phyloP scores from a whole-genome alignment of 176 grass and related monocot genomes.

The Musa beccarii region DNA sequence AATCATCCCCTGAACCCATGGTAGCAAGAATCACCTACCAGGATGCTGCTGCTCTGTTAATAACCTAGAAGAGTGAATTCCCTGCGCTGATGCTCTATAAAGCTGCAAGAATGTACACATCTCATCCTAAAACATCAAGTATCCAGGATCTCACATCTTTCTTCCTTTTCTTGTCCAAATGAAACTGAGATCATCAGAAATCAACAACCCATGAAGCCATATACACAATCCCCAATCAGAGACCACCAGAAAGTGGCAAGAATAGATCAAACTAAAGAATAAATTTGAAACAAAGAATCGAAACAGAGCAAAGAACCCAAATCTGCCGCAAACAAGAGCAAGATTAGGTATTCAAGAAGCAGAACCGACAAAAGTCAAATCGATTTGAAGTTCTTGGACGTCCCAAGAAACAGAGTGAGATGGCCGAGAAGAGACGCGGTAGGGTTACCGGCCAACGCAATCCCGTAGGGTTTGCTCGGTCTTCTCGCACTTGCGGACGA shows the following conservation, averaged over 20 bases:
- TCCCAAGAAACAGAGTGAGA: neutral
- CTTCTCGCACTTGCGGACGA: slow-evolving; percentile 80
- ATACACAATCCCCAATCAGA: neutral
- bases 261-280: neutral
- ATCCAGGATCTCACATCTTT: no score
- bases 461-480: slow-evolving; percentile 60
- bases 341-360: neutral
- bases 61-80: no score
- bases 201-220: neutral
- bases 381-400: neutral
- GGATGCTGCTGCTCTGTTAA: no score
- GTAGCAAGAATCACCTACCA: no score
- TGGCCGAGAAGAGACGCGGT: neutral
- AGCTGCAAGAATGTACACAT: no score
- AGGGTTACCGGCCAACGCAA: slow-evolving; percentile 32
- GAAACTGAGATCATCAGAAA: neutral
- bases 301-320: neutral
- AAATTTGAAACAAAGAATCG: neutral
- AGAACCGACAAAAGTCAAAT: neutral
- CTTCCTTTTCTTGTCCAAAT: no score
- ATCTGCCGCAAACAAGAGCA: neutral
- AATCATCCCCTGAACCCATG: no score
- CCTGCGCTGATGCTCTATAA: no score
- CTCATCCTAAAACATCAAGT: no score
- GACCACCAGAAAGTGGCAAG: neutral